Percentiles rank a stretch among this genome's conserved stretches.
Conservation (phyloP, 495 filamentous ascomycete species). For the Thermothielavioides terrestris region DNA sequence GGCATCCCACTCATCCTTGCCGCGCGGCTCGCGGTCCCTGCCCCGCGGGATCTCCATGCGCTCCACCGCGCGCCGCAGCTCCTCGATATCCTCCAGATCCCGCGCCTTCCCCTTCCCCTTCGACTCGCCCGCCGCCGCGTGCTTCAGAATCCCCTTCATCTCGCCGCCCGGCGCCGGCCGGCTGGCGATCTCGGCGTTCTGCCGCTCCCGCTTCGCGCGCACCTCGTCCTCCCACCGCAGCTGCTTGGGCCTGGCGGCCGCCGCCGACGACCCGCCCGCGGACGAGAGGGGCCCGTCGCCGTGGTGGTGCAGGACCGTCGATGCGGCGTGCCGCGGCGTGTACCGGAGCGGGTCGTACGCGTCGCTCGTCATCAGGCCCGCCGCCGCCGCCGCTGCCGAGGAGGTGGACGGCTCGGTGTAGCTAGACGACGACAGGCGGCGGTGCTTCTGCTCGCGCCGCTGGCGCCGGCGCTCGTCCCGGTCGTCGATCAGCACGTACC, state of each 20-base stretch:
- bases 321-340: slow-evolving; percentile 9
- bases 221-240: slow-evolving; percentile 28
- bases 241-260: slow-evolving; percentile 22
- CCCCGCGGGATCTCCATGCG: slow-evolving; percentile 15
- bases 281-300: slow-evolving; percentile 17
- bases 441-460: slow-evolving; percentile 12
- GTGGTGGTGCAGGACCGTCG: slow-evolving; percentile 22
- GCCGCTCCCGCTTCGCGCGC: slow-evolving; percentile 16
- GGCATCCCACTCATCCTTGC: neutral
- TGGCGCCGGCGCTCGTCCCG: slow-evolving; percentile 21
- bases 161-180: slow-evolving; percentile 4
- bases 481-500: slow-evolving; percentile 21
- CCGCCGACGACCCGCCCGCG: slow-evolving; percentile 17
- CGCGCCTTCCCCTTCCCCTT: slow-evolving; percentile 4
- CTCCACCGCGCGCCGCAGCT: slow-evolving; percentile 21
- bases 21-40: slow-evolving; percentile 4
- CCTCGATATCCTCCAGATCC: slow-evolving; percentile 13
- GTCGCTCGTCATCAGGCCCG: no score
- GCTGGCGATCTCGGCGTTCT: slow-evolving; percentile 33
- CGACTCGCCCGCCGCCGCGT: neutral
- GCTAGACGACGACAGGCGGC: slow-evolving; percentile 15
- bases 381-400: neutral
- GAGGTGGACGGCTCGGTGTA: slow-evolving; percentile 10
- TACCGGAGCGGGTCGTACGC: neutral
- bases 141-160: slow-evolving; percentile 30